phyloP scores from a whole-genome alignment of 2,329 filamentous ascomycete species.

The Ophiostoma novo-ulmi region DNA sequence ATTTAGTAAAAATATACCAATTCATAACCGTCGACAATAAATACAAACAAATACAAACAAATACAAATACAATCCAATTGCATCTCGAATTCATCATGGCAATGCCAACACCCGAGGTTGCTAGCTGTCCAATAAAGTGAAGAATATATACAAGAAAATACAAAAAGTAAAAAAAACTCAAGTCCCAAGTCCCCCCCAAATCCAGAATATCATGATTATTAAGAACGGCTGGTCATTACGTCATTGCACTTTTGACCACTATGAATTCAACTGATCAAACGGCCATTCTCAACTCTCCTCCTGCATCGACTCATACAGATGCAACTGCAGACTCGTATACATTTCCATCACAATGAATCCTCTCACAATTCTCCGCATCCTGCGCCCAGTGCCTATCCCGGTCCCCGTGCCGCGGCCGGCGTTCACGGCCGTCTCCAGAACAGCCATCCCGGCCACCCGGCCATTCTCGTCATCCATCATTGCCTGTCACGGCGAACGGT shows the following conservation, averaged over 20 bases:
- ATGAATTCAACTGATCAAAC: no score
- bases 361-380: neutral
- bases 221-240: neutral
- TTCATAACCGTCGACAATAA: neutral
- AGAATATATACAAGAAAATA: no score
- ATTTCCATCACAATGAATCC: neutral
- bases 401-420: slow-evolving; percentile 3
- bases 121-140: neutral
- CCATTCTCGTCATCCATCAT: neutral
- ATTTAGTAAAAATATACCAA: no score
- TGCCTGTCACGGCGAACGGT: neutral
- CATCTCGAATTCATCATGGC: neutral
- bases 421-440: neutral
- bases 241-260: neutral
- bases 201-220: neutral
- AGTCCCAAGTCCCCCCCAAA: neutral
- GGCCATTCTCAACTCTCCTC: neutral
- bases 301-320: no score
- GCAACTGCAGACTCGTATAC: no score
- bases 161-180: neutral
- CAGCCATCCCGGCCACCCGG: neutral
- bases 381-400: neutral
- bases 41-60: neutral
- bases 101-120: no score
- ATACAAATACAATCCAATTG: neutral